Conservation (phyloP, 78 protist species). For the slime mould (Dictyostelium discoideum) region DNA sequence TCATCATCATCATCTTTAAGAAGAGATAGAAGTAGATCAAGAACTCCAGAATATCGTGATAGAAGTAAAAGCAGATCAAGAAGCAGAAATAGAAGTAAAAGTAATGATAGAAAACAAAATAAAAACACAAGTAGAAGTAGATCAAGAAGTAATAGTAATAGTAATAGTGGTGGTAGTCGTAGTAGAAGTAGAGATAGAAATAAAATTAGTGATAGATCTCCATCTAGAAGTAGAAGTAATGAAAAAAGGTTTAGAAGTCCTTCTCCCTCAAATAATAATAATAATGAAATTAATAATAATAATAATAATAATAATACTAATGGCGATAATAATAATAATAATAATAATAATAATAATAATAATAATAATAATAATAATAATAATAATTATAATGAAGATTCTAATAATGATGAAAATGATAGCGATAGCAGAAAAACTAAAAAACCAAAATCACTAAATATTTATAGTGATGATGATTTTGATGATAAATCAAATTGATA, state of each 20-base stretch:
- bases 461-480: not conserved
- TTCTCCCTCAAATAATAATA: not conserved
- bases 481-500: not conserved
- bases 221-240: not conserved
- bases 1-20: not conserved
- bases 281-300: not conserved
- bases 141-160: not conserved
- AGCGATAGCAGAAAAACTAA: not conserved
- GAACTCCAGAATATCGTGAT: constrained; percentile 12
- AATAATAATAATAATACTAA: not conserved
- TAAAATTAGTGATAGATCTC: not conserved
- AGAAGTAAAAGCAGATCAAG: not conserved
- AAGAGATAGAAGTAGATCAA: not conserved
- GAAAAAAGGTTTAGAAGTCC: not conserved
- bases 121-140: not conserved
- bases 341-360: not conserved
- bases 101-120: not conserved
- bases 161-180: not conserved
- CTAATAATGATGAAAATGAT: not conserved
- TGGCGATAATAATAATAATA: no score
- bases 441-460: not conserved
- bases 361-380: not conserved
- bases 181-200: not conserved
- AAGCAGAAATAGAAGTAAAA: not conserved
- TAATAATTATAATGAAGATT: not conserved